Conservation (phyloP, 768 basidiomycete genomes). For the Amanita jacksonii region DNA sequence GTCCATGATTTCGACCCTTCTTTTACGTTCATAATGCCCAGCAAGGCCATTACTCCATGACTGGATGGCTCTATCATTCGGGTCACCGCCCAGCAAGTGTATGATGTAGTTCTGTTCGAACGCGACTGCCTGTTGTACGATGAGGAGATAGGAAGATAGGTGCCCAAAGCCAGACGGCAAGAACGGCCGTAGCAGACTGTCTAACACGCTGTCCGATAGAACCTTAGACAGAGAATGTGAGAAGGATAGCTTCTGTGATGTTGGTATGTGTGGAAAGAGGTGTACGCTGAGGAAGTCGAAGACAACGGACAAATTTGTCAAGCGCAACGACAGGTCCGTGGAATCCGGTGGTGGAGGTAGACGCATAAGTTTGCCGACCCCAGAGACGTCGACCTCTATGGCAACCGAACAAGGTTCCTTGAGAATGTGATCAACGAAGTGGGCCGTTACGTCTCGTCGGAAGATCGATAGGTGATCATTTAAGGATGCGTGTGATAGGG, state of each 20-base stretch:
- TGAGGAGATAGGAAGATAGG: slow-evolving; percentile 52
- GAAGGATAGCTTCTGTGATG: slow-evolving; percentile 34
- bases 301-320: slow-evolving; percentile 46
- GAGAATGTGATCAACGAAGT: slow-evolving; percentile 52
- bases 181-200: slow-evolving; percentile 56
- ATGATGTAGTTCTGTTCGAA: slow-evolving; percentile 56
- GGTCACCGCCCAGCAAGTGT: slow-evolving; percentile 37
- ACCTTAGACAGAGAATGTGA: slow-evolving; percentile 52
- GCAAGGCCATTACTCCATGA: slow-evolving; percentile 61
- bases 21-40: slow-evolving; percentile 69
- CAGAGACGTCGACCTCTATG: slow-evolving; percentile 20
- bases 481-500: slow-evolving; percentile 46
- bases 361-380: slow-evolving; percentile 33
- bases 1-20: slow-evolving; percentile 59
- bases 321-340: slow-evolving; percentile 28
- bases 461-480: slow-evolving; percentile 47
- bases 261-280: slow-evolving; percentile 49
- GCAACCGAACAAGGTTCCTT: slow-evolving; percentile 40
- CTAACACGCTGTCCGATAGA: slow-evolving; percentile 49
- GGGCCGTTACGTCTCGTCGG: slow-evolving; percentile 50
- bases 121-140: slow-evolving; percentile 45
- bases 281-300: slow-evolving; percentile 55
- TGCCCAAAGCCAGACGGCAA: slow-evolving; percentile 55
- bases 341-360: slow-evolving; percentile 34
- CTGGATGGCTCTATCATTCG: slow-evolving; percentile 44